A percentile compares a stretch with the other conserved stretches of the same genome.
phyloP scores from a whole-genome alignment of 371 early-diverging fungal genomes.

The Mucor velutinosus region DNA sequence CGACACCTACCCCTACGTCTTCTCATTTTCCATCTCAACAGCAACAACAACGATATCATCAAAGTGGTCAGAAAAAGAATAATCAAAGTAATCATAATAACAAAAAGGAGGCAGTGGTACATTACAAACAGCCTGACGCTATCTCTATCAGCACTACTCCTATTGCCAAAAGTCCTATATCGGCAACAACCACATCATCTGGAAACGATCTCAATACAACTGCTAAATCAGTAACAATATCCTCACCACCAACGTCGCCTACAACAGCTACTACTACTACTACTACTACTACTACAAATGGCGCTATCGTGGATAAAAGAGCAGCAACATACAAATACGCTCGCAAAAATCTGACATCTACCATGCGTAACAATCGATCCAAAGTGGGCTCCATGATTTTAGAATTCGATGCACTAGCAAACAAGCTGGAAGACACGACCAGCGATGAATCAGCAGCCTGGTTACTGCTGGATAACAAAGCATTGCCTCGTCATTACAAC shows the following conservation, averaged over 20 bases:
- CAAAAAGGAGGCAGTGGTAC: neutral
- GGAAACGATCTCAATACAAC: neutral
- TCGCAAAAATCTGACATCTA: slow-evolving; percentile 19
- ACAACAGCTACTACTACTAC: too few species aligned
- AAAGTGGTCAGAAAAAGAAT: slow-evolving; percentile 2
- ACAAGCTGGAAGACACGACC: slow-evolving; percentile 22
- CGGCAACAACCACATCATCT: neutral
- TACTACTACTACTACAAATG: neutral
- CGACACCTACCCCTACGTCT: neutral
- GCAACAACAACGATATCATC: neutral
- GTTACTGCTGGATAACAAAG: slow-evolving; percentile 42
- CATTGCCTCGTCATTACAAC: slow-evolving; percentile 13
- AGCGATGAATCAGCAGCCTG: slow-evolving; percentile 37
- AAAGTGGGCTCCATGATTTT: slow-evolving; percentile 51
- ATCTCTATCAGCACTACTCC: neutral
- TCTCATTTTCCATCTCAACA: neutral
- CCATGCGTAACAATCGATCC: slow-evolving; percentile 25
- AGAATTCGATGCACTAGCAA: slow-evolving; percentile 52
- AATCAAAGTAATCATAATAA: neutral
- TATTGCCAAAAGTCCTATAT: neutral
- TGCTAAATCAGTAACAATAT: neutral
- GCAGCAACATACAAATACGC: slow-evolving; percentile 44
- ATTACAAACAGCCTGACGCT: neutral
- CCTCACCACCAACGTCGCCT: neutral
- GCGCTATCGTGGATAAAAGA: slow-evolving; percentile 12